Percentiles rank a stretch among this genome's conserved stretches.
phyloP scores from a whole-genome alignment of 2,329 filamentous ascomycete genomes.

The Helicocarpus griseus region DNA sequence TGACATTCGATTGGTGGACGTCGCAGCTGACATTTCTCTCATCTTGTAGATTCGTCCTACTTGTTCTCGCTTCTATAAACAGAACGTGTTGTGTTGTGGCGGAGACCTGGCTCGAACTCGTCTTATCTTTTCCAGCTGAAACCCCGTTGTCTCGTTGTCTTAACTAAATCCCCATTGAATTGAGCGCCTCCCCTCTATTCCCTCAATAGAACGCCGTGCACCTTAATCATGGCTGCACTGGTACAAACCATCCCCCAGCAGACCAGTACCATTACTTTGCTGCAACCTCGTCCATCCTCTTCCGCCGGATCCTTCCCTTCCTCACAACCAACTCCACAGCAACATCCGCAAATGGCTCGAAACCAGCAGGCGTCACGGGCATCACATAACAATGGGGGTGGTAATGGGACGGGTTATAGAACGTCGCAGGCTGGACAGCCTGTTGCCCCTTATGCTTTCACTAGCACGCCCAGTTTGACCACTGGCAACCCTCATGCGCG shows the following conservation, averaged over 20 bases:
- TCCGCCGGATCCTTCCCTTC: constrained; percentile 41
- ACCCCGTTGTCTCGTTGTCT: not conserved
- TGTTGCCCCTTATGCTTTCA: constrained; percentile 70
- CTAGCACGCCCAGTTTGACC: constrained; percentile 56
- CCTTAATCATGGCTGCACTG: constrained; percentile 66
- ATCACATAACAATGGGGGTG: constrained; percentile 27
- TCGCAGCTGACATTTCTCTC: not conserved
- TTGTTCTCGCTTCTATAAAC: not conserved
- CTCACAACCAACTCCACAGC: constrained; percentile 32
- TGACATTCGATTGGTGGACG: not conserved
- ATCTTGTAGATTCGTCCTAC: not conserved
- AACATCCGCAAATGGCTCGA: constrained; percentile 34
- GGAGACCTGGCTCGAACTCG: not conserved
- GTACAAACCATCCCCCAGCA: constrained; percentile 74
- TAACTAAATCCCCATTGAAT: not conserved
- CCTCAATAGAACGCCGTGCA: constrained; percentile 8
- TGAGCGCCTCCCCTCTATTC: constrained; percentile 6
- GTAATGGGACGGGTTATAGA: constrained; percentile 7
- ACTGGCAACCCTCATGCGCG: constrained; percentile 41
- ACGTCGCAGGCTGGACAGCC: constrained; percentile 49
- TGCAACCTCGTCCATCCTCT: constrained; percentile 60
- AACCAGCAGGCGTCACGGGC: constrained; percentile 32
- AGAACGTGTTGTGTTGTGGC: not conserved
- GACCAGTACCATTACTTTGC: constrained; percentile 62
- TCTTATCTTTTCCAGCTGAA: not conserved